Evolutionary conservation across 352 stramenopile genomes (phyloP), one percentile per base, ranked within the genome.

Genomic region (Halophytophthora polymorphica): DNA sequence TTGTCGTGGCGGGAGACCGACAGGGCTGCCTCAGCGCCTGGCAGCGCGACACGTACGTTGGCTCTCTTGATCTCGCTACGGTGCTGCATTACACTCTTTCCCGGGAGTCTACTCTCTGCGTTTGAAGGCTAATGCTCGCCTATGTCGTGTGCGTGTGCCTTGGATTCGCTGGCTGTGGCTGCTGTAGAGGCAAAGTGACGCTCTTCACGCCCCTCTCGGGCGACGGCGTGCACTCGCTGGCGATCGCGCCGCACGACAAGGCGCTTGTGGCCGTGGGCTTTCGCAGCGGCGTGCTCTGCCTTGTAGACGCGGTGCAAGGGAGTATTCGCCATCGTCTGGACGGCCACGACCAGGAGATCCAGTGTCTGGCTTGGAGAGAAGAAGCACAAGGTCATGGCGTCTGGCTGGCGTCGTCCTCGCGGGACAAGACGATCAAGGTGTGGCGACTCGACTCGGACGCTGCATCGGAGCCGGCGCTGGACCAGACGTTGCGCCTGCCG

Each of bases 301-400:
- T 90, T n/a, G 45, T 89, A 1, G 71, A 90, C 25, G 41, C 61
- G 15, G 46, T 56, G 0, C 54, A 69, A 35, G 60, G 69, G 0
- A 50, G 14, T 12, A 42, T 88, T 4, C 56, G 55, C 0, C 60
- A 81, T 25, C 71, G 77, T 2, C 60, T 89, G 23, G 63, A 75
- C 25, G 77, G 77, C 1, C 82, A 92, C 52, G 75, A 89, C 15
- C 71, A 89, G 33, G 82, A 92, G 70, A 62, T 92, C 18, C 82
- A 92, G 52, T 62, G 64, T 14, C 39, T 82, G 13, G 53, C 56
- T 23, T 92, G 82, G 78, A 61, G 60, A 17, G n/a, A 63, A 17
- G n/a, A 41, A 34, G 14, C n/a, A 21, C 2, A 17, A 18, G 23
- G 45, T 22, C 35, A 15, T 17, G 45, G 36, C 22, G 46, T 62